Evolutionary conservation across 352 stramenopile species (phyloP), one percentile per base, ranked within the genome.

Genomic region (Pythium biforme): DNA sequence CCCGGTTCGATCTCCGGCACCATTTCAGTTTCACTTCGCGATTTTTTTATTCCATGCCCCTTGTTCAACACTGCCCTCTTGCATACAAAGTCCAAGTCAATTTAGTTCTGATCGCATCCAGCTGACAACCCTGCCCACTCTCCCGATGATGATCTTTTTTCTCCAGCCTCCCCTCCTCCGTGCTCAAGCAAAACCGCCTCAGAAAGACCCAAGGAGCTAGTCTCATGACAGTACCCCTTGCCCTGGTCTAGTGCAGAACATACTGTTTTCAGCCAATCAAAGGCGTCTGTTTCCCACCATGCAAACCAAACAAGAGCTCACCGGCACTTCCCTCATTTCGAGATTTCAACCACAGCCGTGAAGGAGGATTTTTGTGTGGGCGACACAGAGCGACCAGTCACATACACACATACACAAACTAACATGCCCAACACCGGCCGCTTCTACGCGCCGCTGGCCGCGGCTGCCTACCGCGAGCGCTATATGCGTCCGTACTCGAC

Each of bases 401-500:
- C 37, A 10, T 6, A 20, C 12, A 43, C 37, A 19, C 34, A 41
- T 12, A n/a, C 25, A 20, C 8, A 5, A n/a, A n/a, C n/a, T n/a
- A 54, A 11, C 29, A 72, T 72, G 58, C 65, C 65, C 39, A 72
- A 68, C 59, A 68, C 65, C 22, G 64, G 64, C 45, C 64, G 64
- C 48, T 63, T 63, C 34, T 71, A 60, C 58, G 51, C 51, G 47
- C 46, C 62, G 40, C 47, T 45, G 26, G 29, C 55, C 9, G 56
- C 63, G 11, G 46, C 57, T 4, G 43, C 53, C 19, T 68, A 64
- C 49, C 58, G 65, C 31, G 58, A 72, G 53, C 65, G 64, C 41
- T 71, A 53, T 53, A 71, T 60, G 64, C 64, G 64, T 26, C 64
- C 64, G 10, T 71, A 71, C 64, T 50, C 64, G 37, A 71, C 58